Conservation (phyloP, 768 basidiomycete genomes). For the Suillus placidus region DNA sequence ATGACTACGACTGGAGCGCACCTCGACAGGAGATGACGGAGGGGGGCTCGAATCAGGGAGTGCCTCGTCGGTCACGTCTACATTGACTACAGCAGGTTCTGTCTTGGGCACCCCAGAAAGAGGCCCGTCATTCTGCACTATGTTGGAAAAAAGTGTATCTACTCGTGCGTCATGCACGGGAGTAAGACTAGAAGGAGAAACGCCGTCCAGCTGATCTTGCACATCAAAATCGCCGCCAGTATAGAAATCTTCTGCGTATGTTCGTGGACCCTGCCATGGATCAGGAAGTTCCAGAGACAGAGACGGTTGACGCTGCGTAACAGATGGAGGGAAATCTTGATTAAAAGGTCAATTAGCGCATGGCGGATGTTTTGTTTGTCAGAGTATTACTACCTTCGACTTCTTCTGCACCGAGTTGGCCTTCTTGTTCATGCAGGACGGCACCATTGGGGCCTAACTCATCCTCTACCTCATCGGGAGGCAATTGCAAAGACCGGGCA, state of each 20-base stretch:
- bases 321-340: constrained; percentile 7
- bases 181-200: constrained; percentile 29
- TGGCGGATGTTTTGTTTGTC: neutral
- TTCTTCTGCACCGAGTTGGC: constrained; percentile 18
- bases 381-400: constrained; percentile 13
- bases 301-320: neutral
- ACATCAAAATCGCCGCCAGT: constrained; percentile 44
- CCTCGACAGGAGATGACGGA: constrained; percentile 13
- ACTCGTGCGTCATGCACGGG: constrained; percentile 21
- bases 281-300: constrained; percentile 38
- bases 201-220: neutral
- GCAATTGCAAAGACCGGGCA: constrained; percentile 9
- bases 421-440: constrained; percentile 9
- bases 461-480: constrained; percentile 3
- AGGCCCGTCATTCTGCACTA: neutral
- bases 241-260: constrained; percentile 47
- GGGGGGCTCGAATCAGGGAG: constrained; percentile 14
- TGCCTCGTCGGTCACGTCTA: constrained; percentile 5
- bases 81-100: constrained; percentile 1
- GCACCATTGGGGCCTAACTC: neutral
- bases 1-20: neutral
- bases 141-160: neutral
- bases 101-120: no score
- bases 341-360: neutral
- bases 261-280: constrained; percentile 43